These are phyloP conservation scores for Brassica incana DNA, from an alignment of 345 rosid species.

Conservation along the genomic window DNA sequence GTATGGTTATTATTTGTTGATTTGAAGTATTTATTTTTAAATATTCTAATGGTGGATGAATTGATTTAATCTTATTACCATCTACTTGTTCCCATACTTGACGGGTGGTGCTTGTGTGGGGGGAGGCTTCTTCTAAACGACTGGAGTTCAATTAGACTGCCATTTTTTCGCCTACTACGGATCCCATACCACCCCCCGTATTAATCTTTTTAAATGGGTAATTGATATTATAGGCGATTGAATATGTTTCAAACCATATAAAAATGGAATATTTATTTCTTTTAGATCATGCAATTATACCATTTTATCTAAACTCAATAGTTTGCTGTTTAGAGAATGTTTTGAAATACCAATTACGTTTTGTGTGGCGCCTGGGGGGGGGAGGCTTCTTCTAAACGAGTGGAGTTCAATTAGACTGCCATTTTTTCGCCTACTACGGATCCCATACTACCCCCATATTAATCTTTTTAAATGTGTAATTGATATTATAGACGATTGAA, in stretches of 20 bases:
- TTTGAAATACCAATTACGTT: neutral
- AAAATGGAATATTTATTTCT: neutral
- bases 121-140: no score
- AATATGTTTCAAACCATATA: neutral
- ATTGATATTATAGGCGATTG: neutral
- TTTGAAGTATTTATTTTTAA: neutral
- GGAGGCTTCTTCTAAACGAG: no score
- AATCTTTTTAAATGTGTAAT: neutral
- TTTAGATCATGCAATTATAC: neutral
- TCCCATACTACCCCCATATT: neutral
- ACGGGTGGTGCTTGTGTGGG: neutral
- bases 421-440: no score
- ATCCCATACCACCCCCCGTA: neutral
- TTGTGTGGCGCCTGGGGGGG: no score
- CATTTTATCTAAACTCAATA: neutral
- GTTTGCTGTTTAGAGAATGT: neutral
- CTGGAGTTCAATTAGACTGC: no score
- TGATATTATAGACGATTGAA: neutral
- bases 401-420: no score
- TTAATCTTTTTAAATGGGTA: neutral
- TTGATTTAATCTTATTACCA: neutral
- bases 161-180: no score
- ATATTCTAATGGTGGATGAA: neutral
- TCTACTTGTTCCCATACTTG: neutral
- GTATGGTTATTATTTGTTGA: neutral